Percentiles rank a stretch among this genome's conserved stretches.
Evolutionary conservation across 805 yeast species (phyloP).

Genomic region (Candida nemodendra): DNA sequence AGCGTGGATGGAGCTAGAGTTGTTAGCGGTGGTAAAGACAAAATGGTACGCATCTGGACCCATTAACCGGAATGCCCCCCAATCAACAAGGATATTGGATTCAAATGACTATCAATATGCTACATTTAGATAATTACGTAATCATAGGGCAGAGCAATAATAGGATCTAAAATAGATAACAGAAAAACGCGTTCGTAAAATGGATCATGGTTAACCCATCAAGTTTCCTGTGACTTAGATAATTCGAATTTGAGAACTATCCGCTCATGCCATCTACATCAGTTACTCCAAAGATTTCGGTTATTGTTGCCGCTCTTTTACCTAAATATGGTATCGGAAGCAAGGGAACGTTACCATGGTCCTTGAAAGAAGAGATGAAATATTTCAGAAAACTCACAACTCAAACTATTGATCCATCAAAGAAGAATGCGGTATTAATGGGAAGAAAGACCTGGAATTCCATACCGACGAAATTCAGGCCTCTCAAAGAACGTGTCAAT

Average conservation of each 20-base stretch:
- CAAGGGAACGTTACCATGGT: constrained; percentile 86
- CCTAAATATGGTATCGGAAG: constrained; percentile 85
- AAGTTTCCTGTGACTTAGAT: too few species aligned
- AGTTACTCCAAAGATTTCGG: constrained; percentile 44
- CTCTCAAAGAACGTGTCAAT: constrained; percentile 73
- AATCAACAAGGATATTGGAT: constrained; percentile 1
- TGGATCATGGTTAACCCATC: too few species aligned
- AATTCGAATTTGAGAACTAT: too few species aligned
- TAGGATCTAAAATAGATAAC: too few species aligned
- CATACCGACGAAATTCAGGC: constrained; percentile 81
- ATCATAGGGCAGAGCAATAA: too few species aligned
- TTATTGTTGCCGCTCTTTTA: constrained; percentile 82
- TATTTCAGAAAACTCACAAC: constrained; percentile 78
- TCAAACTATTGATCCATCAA: constrained; percentile 30
- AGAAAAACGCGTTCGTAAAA: too few species aligned
- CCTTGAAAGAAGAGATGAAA: constrained; percentile 76
- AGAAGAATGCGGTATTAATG: constrained; percentile 82
- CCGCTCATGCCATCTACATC: constrained; percentile 2
- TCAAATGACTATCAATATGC: not conserved
- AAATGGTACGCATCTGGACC: constrained; percentile 93
- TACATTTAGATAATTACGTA: too few species aligned
- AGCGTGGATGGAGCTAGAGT: constrained; percentile 91
- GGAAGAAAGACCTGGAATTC: constrained; percentile 97
- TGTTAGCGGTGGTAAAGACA: constrained; percentile 98
- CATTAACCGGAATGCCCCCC: constrained; percentile 39